A percentile compares a stretch with the other conserved stretches of the same genome.
Evolutionary conservation across 1,284 basidiomycete species (phyloP).

Genomic region (Ceratobasidium sp.): DNA sequence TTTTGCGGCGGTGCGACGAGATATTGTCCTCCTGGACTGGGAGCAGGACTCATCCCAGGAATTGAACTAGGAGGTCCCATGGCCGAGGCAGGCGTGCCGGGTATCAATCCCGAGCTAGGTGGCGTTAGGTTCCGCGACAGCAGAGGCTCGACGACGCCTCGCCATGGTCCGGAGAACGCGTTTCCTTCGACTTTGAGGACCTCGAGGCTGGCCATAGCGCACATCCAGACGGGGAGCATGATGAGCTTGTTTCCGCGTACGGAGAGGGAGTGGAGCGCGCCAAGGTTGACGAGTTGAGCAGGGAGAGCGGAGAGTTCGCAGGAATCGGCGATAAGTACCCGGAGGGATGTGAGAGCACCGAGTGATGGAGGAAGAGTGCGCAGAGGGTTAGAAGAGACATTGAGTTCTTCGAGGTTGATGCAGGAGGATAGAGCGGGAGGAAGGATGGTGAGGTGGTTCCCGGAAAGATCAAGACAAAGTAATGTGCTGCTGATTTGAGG

Average conservation of each 20-base stretch:
- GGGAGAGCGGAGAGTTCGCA: slow-evolving; percentile 85
- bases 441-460: slow-evolving; percentile 84
- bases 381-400: slow-evolving; percentile 91
- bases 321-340: slow-evolving; percentile 90
- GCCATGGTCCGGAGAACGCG: slow-evolving; percentile 93
- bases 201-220: slow-evolving; percentile 84
- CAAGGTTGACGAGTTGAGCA: slow-evolving; percentile 73
- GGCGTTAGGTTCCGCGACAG: slow-evolving; percentile 58
- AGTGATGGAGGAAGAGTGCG: slow-evolving; percentile 87
- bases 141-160: slow-evolving; percentile 85
- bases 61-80: background rate
- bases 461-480: slow-evolving; percentile 90
- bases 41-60: background rate
- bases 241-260: slow-evolving; percentile 89
- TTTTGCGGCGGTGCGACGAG: background rate
- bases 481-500: slow-evolving; percentile 81
- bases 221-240: slow-evolving; percentile 94
- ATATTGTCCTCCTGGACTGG: background rate
- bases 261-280: slow-evolving; percentile 87
- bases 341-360: slow-evolving; percentile 79
- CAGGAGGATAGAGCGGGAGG: slow-evolving; percentile 85
- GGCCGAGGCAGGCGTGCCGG: too few relatives aligned
- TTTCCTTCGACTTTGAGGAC: slow-evolving; percentile 93
- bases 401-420: slow-evolving; percentile 89
- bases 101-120: background rate